Evolutionary conservation across 306 rosid genomes (phyloP).

Genomic region (Begonia masoniana): DNA sequence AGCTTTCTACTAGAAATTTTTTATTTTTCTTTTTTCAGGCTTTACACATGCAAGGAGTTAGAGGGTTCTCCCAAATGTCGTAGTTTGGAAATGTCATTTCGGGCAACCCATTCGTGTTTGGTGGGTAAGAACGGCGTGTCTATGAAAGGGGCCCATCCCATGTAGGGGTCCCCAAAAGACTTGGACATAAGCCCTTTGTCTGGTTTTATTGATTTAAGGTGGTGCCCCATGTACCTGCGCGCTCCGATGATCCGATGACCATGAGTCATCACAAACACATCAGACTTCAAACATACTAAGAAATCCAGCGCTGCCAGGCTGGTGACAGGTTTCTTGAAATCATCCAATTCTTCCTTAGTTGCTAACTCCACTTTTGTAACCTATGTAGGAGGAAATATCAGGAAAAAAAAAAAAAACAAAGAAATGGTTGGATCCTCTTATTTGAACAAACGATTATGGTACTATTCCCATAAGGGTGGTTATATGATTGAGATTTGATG

Average conservation of each 20-base stretch:
- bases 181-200: constrained; percentile 98
- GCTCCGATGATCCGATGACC: constrained; percentile 99
- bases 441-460: no score
- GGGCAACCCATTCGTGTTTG: constrained; percentile 78
- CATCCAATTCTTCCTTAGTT: constrained; percentile 73
- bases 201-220: constrained; percentile 82
- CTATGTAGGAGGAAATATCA: constrained; percentile 8
- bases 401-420: no score
- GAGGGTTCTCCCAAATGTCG: constrained; percentile 94
- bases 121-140: constrained; percentile 80
- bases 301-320: constrained; percentile 96
- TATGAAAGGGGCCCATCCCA: constrained; percentile 93
- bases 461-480: no score
- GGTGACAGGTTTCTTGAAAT: constrained; percentile 89
- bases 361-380: constrained; percentile 94
- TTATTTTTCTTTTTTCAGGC: constrained; percentile 25
- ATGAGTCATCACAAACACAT: constrained; percentile 97
- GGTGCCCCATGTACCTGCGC: constrained; percentile 93
- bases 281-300: constrained; percentile 95
- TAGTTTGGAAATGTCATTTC: constrained; percentile 92
- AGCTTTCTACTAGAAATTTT: constrained; percentile 15
- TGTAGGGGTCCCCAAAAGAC: constrained; percentile 95
- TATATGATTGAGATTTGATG: no score
- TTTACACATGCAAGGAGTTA: constrained; percentile 97
- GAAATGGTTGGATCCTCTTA: no score